These are phyloP conservation scores for Gelatoporia subvermispora DNA, from an alignment of 768 basidiomycete species.

Conservation along the genomic window DNA sequence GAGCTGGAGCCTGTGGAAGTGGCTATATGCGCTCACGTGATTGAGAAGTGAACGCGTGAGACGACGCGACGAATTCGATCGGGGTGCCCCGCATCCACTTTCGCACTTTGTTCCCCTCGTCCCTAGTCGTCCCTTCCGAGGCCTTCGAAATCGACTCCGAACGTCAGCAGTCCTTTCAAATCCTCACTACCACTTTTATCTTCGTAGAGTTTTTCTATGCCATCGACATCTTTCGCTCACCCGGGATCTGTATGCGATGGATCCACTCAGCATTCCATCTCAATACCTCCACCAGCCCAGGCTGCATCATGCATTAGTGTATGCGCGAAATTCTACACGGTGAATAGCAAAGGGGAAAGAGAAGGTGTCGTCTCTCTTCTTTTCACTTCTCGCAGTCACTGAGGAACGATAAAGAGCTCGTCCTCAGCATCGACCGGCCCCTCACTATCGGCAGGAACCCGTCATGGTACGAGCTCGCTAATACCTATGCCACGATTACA, in stretches of 20 bases:
- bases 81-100: no score
- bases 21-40: conserved; percentile 1
- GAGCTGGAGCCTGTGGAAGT: no score
- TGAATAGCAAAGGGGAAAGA: conserved; percentile 50
- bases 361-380: conserved; percentile 43
- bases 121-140: conserved; percentile 1
- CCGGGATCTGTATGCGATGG: not conserved
- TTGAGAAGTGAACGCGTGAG: not conserved
- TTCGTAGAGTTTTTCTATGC: no score
- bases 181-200: no score
- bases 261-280: no score
- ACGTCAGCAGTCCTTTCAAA: no score
- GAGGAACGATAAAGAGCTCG: conserved; percentile 40
- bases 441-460: conserved; percentile 69
- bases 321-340: conserved; percentile 72
- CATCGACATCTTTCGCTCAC: not conserved
- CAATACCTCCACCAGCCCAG: no score
- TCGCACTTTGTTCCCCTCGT: not conserved
- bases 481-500: not conserved
- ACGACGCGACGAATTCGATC: no score
- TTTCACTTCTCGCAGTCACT: not conserved
- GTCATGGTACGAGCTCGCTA: conserved; percentile 44
- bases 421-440: conserved; percentile 58
- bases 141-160: conserved; percentile 2
- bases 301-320: conserved; percentile 27